phyloP scores from a whole-genome alignment of 2,329 filamentous ascomycete genomes.

The Fusarium dlaminii region DNA sequence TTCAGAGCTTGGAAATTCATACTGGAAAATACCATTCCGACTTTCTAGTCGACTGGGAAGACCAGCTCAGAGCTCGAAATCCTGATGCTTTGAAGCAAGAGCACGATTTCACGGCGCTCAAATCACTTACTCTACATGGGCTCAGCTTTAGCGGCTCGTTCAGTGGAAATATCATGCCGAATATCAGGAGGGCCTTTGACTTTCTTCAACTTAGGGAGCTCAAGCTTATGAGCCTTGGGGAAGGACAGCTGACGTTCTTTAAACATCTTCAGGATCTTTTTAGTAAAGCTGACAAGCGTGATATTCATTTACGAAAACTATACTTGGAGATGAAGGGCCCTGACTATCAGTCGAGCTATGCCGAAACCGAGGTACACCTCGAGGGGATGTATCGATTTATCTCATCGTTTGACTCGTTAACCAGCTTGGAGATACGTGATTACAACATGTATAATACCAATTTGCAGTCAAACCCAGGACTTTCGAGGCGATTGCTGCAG shows the following conservation, averaged over 20 bases:
- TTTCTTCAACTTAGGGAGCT: constrained; percentile 3
- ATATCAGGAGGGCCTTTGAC: not conserved
- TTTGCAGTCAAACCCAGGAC: rapidly evolving
- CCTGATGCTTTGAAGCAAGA: not conserved
- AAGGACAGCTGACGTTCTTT: not conserved
- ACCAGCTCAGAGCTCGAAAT: not conserved
- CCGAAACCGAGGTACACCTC: not conserved
- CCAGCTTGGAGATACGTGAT: not conserved
- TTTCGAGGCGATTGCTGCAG: not conserved
- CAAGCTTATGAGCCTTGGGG: rapidly evolving
- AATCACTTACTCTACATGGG: not conserved
- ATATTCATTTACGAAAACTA: not conserved
- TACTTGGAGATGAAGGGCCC: not conserved
- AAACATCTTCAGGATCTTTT: not conserved
- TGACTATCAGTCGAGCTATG: rapidly evolving
- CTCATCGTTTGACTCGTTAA: not conserved
- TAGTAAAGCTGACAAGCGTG: not conserved
- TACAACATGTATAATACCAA: not conserved
- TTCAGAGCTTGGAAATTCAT: not conserved
- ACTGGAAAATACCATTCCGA: too few relatives aligned
- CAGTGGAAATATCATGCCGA: rapidly evolving
- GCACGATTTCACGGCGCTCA: not conserved
- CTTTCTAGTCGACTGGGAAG: not conserved
- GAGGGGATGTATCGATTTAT: constrained; percentile 5
- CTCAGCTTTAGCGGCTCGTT: rapidly evolving